Base-by-base conservation (phyloP, 2,329 filamentous ascomycete genomes). In the Ophiostoma sp. region DNA sequence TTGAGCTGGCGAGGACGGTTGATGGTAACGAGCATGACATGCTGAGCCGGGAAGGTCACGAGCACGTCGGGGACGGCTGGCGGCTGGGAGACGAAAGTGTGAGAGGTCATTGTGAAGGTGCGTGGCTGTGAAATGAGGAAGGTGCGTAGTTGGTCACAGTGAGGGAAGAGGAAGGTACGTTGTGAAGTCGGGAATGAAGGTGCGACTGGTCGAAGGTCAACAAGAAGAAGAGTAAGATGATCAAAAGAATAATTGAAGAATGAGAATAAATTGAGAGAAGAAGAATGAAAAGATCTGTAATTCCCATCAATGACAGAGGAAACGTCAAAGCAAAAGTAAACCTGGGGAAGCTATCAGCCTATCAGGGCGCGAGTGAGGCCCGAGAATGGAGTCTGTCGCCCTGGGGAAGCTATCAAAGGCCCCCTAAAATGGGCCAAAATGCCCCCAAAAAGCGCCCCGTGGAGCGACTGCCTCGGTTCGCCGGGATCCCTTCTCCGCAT, bases 1-100 rank as follows among this genome's bases (percentile, higher is more conserved):
- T 91, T 91, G 78, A 91, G 87, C 73, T 86, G 83, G 42, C 81
- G 78, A 5, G 89, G 87, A 0, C 88, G 87, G 81, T 89, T 87
- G 79, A 91, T 84, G 1, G 88, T 90, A 39, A 90, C 84, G 61
- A 90, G 85, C 9, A 91, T 83, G 69, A 90, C 81, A 77, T 88
- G 85, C 2, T 85, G 84, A 0, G 78, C 77, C 0, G 89, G 89
- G 75, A 87, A 89, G 52, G 85, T 48, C 74, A 89, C 68, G 73
- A 83, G 42, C 22, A 81, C 81, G 76, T 85, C 77, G 0, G 81
- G 79, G 15, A 87, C 82, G 0, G 78, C 22, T 0, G 85, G 86
- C 0, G 86, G 84, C 9, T 80, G 78, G 4, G 78, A 78, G 17
- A 77, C 77, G 57, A 84, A 79, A 11, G 55, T 52, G 22, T 55